These are phyloP conservation scores for Raphanus raphanistrum DNA, from an alignment of 345 rosid genomes.

Conservation along the genomic window DNA sequence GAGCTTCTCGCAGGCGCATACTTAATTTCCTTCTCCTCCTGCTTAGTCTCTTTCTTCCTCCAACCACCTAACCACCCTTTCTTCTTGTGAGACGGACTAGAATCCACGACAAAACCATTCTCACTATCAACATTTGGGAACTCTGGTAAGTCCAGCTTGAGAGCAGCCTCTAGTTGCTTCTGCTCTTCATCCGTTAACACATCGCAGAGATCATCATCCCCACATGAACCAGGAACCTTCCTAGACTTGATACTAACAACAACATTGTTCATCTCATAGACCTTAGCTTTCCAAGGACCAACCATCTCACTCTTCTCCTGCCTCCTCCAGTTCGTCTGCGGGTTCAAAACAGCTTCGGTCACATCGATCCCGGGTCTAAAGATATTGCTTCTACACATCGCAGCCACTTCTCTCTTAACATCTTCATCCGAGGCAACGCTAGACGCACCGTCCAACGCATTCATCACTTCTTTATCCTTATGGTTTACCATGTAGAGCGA, in stretches of 20 bases:
- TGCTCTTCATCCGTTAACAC: constrained; percentile 85
- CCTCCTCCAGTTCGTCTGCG: constrained; percentile 91
- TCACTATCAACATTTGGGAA: constrained; percentile 50
- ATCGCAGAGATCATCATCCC: constrained; percentile 57
- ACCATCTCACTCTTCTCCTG: constrained; percentile 92
- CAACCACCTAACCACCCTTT: constrained; percentile 98
- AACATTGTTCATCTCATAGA: constrained; percentile 97
- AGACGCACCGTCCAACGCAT: constrained; percentile 91
- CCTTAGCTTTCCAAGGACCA: constrained; percentile 90
- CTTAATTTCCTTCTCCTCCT: constrained; percentile 57
- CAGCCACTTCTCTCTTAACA: constrained; percentile 79
- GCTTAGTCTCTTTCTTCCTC: constrained; percentile 68
- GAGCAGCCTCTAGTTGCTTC: constrained; percentile 84
- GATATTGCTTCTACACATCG: constrained; percentile 88
- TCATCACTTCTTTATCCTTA: constrained; percentile 92
- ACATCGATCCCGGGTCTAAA: constrained; percentile 97
- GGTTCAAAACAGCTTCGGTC: constrained; percentile 84
- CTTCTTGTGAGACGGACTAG: constrained; percentile 56
- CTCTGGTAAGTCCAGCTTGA: constrained; percentile 76
- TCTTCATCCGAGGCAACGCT: constrained; percentile 81
- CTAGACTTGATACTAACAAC: constrained; percentile 93
- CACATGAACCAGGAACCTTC: constrained; percentile 74
- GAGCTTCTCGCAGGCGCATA: constrained; percentile 76
- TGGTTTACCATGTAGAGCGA: constrained; percentile 88
- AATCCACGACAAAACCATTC: constrained; percentile 56